phyloP scores from a whole-genome alignment of 768 basidiomycete species.

The Obba rivulosa region DNA sequence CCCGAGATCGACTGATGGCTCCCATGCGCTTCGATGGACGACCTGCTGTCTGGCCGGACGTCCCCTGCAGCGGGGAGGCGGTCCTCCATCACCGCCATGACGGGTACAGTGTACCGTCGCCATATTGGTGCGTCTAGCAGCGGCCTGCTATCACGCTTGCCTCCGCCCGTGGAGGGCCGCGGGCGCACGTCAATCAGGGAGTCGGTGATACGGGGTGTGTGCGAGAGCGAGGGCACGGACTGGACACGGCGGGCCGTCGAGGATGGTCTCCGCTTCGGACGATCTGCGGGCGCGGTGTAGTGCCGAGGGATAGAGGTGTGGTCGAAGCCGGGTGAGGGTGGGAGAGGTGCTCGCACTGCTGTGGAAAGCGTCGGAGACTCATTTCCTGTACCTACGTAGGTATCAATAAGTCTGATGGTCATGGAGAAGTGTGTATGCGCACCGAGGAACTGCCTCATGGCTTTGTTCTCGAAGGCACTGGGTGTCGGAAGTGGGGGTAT shows the following conservation, averaged over 20 bases:
- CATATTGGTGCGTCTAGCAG: constrained; percentile 2
- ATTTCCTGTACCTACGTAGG: not conserved
- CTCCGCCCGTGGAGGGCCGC: constrained; percentile 12
- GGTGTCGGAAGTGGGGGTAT: constrained; percentile 5
- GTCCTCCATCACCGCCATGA: too few relatives aligned
- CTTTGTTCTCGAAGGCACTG: not conserved
- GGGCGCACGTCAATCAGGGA: constrained; percentile 3
- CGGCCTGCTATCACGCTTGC: constrained; percentile 18
- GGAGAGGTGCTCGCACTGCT: not conserved
- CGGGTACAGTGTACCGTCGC: too few relatives aligned
- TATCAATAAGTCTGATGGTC: not conserved
- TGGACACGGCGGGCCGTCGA: constrained; percentile 15
- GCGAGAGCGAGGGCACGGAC: constrained; percentile 18
- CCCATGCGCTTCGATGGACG: too few relatives aligned
- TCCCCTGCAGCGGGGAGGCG: too few relatives aligned
- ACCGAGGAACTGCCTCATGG: constrained; percentile 1
- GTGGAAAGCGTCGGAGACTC: not conserved
- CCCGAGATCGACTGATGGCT: too few relatives aligned
- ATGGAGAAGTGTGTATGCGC: constrained; percentile 1
- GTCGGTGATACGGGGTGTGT: constrained; percentile 5
- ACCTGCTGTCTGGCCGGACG: too few relatives aligned
- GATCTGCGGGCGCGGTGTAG: constrained; percentile 8
- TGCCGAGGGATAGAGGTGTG: constrained; percentile 14
- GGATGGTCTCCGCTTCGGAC: not conserved
- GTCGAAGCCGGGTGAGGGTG: constrained; percentile 9